A percentile compares a stretch with the other conserved stretches of the same genome.
These are phyloP conservation scores for Rhizoclosmatium globosum DNA, from an alignment of 192 early-diverging fungal genomes.

Conservation along the genomic window DNA sequence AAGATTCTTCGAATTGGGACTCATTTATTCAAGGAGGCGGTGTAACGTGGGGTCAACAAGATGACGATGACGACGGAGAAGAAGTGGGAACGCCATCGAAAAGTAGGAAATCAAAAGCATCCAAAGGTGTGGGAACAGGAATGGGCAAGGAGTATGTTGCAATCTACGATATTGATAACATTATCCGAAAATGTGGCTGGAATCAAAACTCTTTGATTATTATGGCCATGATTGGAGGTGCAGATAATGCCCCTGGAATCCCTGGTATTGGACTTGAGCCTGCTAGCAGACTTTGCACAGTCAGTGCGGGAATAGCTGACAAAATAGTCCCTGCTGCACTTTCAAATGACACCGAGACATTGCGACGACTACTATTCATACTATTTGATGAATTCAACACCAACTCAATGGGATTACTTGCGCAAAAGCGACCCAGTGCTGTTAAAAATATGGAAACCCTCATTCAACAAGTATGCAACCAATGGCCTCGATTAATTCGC, in stretches of 20 bases:
- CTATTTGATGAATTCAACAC: background rate
- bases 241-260: conserved; percentile 5
- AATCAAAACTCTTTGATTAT: background rate
- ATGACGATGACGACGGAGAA: background rate
- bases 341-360: background rate
- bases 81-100: background rate
- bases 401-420: background rate
- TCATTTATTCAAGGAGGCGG: background rate
- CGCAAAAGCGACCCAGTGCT: conserved; percentile 10
- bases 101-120: background rate
- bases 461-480: background rate
- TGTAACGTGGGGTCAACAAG: background rate
- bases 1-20: background rate
- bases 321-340: background rate
- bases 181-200: background rate
- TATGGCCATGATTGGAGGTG: conserved; percentile 9
- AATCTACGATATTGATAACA: background rate
- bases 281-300: background rate
- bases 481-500: background rate
- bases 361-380: background rate
- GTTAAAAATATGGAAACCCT: background rate
- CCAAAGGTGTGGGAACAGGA: background rate
- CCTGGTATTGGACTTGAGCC: background rate
- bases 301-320: background rate
- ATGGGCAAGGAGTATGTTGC: background rate